A percentile compares a stretch with the other conserved stretches of the same genome.
Evolutionary conservation across 345 rosid species (phyloP).

Genomic region (Excoecaria agallocha): DNA sequence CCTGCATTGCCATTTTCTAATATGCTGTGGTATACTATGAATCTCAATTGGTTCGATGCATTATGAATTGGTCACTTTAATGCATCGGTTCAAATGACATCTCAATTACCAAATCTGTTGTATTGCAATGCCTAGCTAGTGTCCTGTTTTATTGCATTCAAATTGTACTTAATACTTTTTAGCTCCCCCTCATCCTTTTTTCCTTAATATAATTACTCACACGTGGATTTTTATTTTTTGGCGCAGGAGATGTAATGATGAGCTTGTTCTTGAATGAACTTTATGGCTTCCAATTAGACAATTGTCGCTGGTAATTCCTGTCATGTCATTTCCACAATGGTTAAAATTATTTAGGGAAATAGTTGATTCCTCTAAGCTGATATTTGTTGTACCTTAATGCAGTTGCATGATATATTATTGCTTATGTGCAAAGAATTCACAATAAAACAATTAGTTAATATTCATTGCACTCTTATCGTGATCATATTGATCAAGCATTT

Average conservation of each 20-base stretch:
- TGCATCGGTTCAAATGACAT: background rate
- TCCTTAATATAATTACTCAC: background rate
- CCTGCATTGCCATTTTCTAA: background rate
- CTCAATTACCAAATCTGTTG: background rate
- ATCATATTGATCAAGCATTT: constrained; percentile 1
- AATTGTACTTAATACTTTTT: background rate
- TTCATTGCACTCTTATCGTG: background rate
- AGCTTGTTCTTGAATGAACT: constrained; percentile 95
- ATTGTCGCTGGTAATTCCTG: constrained; percentile 75
- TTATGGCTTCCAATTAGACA: constrained; percentile 95
- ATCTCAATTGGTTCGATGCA: background rate
- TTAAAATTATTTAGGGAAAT: background rate
- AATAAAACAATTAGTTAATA: background rate
- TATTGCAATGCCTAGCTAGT: too few species aligned
- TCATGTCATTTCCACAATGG: background rate
- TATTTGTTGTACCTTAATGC: background rate
- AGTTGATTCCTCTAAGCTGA: too few species aligned
- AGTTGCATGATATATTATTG: constrained; percentile 4
- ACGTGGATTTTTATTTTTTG: constrained; percentile 1
- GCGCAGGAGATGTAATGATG: constrained; percentile 86
- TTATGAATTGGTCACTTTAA: background rate
- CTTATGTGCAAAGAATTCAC: constrained; percentile 8
- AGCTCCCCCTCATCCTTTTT: background rate
- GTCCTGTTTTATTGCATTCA: background rate
- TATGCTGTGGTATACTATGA: background rate